Percentiles rank a stretch among this genome's conserved stretches.
Evolutionary conservation across 495 filamentous ascomycete genomes (phyloP).

Genomic region (Xylaria venustula): DNA sequence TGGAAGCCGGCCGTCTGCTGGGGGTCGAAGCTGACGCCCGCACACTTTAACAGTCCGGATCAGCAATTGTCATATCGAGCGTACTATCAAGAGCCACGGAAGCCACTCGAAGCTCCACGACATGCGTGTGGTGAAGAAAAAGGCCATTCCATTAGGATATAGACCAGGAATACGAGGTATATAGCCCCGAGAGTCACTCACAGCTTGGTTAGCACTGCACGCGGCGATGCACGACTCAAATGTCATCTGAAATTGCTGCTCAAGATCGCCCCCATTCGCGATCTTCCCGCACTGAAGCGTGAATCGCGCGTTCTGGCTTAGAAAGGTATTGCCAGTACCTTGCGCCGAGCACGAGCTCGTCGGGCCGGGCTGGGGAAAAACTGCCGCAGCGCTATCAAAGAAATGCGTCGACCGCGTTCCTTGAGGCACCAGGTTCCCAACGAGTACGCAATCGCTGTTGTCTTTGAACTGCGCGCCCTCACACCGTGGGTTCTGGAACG

Average conservation of each 20-base stretch:
- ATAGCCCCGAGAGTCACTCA: too few species aligned
- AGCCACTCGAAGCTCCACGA: too few species aligned
- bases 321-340: conserved; percentile 12
- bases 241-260: conserved; percentile 32
- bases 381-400: conserved; percentile 29
- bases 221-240: conserved; percentile 35
- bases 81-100: too few species aligned
- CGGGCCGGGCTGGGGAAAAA: conserved; percentile 29
- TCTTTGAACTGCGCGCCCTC: conserved; percentile 29
- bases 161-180: too few species aligned
- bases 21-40: conserved; percentile 30
- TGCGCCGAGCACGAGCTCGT: conserved; percentile 23
- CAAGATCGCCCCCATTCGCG: conserved; percentile 30
- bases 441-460: conserved; percentile 21
- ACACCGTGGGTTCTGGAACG: conserved; percentile 29
- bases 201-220: conserved; percentile 23
- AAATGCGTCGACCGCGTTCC: conserved; percentile 19
- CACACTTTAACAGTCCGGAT: too few species aligned
- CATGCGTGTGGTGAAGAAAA: too few species aligned
- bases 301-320: conserved; percentile 13
- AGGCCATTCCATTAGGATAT: too few species aligned
- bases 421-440: conserved; percentile 12
- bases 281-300: conserved; percentile 28
- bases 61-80: too few species aligned
- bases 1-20: conserved; percentile 32